phyloP scores from a whole-genome alignment of 108 stramenopile species.

The Skeletonema potamos region DNA sequence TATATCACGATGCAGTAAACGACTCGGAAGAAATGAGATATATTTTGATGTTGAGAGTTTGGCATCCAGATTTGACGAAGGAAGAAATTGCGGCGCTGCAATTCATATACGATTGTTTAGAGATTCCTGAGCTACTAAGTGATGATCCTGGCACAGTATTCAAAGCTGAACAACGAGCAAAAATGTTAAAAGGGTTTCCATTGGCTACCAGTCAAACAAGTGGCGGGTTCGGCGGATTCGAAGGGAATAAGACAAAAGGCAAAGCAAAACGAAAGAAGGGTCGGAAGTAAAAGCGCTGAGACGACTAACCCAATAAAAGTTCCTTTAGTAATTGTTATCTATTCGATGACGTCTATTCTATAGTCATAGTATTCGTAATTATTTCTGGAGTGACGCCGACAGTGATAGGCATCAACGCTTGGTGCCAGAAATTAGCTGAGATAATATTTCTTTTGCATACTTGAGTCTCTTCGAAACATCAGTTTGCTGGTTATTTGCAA shows the following conservation, averaged over 20 bases:
- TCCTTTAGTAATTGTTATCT: neutral
- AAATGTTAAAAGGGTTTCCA: conserved; percentile 61
- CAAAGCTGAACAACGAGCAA: conserved; percentile 51
- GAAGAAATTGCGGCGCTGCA: conserved; percentile 83
- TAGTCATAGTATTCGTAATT: neutral
- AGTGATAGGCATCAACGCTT: conserved; percentile 26
- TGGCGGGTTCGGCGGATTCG: conserved; percentile 19
- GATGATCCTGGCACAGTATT: conserved; percentile 47
- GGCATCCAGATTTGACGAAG: conserved; percentile 91
- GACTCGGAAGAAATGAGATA: conserved; percentile 81
- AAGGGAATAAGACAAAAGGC: conserved; percentile 14
- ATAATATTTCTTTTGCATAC: conserved; percentile 92
- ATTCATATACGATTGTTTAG: conserved; percentile 86
- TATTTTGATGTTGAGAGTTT: conserved; percentile 88
- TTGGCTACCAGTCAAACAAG: conserved; percentile 6
- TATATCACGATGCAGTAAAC: conserved; percentile 90
- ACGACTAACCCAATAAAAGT: neutral
- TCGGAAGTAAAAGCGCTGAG: neutral
- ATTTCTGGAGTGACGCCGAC: neutral
- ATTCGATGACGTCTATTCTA: neutral
- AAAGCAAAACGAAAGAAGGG: conserved; percentile 17
- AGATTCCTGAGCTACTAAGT: conserved; percentile 66
- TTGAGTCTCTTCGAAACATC: conserved; percentile 90
- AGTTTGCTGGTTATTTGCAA: conserved; percentile 60
- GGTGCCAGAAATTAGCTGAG: conserved; percentile 69